A percentile compares a stretch with the other conserved stretches of the same genome.
Conservation (phyloP, 495 filamentous ascomycete genomes). For the Mytilinidion resinicola region DNA sequence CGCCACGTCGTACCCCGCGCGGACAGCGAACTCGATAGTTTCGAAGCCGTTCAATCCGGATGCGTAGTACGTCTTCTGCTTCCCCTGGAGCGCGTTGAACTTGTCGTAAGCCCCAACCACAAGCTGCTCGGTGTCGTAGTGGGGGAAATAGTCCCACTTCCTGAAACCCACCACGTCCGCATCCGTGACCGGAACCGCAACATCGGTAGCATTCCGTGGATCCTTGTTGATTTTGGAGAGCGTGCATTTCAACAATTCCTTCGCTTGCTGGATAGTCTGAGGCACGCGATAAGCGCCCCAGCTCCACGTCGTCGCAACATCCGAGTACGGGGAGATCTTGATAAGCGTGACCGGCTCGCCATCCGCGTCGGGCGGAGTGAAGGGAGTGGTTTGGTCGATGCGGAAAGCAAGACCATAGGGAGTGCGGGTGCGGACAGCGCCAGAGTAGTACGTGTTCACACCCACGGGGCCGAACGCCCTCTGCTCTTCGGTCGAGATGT, state of each 20-base stretch:
- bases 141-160: conserved; percentile 30
- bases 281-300: conserved; percentile 20
- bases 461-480: conserved; percentile 18
- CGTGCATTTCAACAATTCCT: conserved; percentile 14
- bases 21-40: conserved; percentile 25
- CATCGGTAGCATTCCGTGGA: conserved; percentile 13
- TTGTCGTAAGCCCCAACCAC: conserved; percentile 14
- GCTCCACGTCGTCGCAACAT: conserved; percentile 24
- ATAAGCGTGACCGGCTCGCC: conserved; percentile 24
- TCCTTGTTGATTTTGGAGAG: conserved; percentile 27
- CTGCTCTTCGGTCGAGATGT: conserved; percentile 14
- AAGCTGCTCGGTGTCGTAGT: conserved; percentile 16
- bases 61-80: conserved; percentile 22
- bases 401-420: conserved; percentile 23
- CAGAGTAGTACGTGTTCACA: conserved; percentile 25
- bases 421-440: conserved; percentile 11
- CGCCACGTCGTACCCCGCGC: conserved; percentile 20
- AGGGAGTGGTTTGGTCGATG: neutral
- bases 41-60: conserved; percentile 24
- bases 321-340: conserved; percentile 1
- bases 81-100: conserved; percentile 22
- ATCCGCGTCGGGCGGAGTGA: conserved; percentile 13
- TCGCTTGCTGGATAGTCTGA: conserved; percentile 6
- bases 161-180: conserved; percentile 18
- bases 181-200: neutral